Percentiles rank a stretch among this genome's conserved stretches.
Conservation (phyloP, 164 flowering plant species). For the Liriodendron chinense region DNA sequence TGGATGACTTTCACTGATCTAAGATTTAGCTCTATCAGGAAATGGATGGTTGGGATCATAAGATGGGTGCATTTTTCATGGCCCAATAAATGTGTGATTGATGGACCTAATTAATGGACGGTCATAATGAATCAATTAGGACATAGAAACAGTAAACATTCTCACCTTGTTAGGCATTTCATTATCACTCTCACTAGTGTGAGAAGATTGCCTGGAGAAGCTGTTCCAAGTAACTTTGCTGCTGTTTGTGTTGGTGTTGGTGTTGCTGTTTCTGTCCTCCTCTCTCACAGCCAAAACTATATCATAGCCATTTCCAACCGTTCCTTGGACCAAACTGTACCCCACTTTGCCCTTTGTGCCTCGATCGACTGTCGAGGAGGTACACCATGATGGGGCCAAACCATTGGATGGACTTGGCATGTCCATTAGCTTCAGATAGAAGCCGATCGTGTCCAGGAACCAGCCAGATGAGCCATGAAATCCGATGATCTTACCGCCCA, state of each 20-base stretch:
- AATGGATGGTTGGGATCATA: no score
- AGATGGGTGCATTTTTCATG: no score
- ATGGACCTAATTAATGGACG: no score
- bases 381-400: conserved; percentile 20
- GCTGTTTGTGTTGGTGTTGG: conserved; percentile 63
- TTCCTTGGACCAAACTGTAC: conserved; percentile 54
- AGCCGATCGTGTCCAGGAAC: conserved; percentile 68
- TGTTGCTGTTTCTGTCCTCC: conserved; percentile 38
- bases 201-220: conserved; percentile 19
- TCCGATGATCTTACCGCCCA: conserved; percentile 62
- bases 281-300: conserved; percentile 49
- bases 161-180: conserved; percentile 28
- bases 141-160: not conserved
- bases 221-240: conserved; percentile 9
- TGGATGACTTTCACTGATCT: no score
- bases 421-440: conserved; percentile 44
- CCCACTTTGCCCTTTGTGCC: conserved; percentile 22
- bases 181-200: conserved; percentile 14
- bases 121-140: not conserved
- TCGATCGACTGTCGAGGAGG: conserved; percentile 11
- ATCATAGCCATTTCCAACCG: conserved; percentile 37
- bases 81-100: no score
- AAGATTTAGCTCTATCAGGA: no score
- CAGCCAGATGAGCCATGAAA: conserved; percentile 63
- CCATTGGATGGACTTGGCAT: conserved; percentile 24